A percentile compares a stretch with the other conserved stretches of the same genome.
phyloP scores from a whole-genome alignment of 2,329 filamentous ascomycete genomes.

The Xylariaceae sp. region DNA sequence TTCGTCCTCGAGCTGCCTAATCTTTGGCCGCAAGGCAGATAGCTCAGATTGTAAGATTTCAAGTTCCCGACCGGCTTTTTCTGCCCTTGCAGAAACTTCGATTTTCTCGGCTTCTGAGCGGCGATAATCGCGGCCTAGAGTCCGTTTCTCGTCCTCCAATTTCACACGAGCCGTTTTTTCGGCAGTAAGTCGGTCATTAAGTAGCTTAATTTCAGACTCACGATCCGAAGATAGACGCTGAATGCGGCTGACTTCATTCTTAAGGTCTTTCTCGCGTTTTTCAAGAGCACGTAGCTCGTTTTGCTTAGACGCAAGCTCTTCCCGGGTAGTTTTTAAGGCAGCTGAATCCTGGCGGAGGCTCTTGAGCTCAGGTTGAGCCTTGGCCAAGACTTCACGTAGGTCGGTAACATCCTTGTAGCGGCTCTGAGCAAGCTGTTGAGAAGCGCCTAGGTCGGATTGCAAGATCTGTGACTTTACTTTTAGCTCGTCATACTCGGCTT shows the following conservation, averaged over 20 bases:
- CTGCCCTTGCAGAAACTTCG: slow-evolving; percentile 74
- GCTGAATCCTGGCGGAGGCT: slow-evolving; percentile 77
- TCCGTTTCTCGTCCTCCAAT: slow-evolving; percentile 79
- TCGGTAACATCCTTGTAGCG: slow-evolving; percentile 89
- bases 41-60: slow-evolving; percentile 75
- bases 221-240: slow-evolving; percentile 75
- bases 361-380: slow-evolving; percentile 85
- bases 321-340: slow-evolving; percentile 74
- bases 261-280: slow-evolving; percentile 80
- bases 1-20: slow-evolving; percentile 76
- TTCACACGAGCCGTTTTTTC: slow-evolving; percentile 74
- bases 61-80: slow-evolving; percentile 74
- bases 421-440: slow-evolving; percentile 83
- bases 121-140: slow-evolving; percentile 77
- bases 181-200: slow-evolving; percentile 79
- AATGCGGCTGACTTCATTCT: slow-evolving; percentile 71
- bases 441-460: slow-evolving; percentile 83
- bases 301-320: slow-evolving; percentile 67
- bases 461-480: slow-evolving; percentile 72
- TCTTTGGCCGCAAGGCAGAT: slow-evolving; percentile 64
- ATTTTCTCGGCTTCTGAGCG: slow-evolving; percentile 79
- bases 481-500: slow-evolving; percentile 67
- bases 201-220: slow-evolving; percentile 75
- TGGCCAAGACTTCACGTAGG: slow-evolving; percentile 78
- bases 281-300: slow-evolving; percentile 77